These are phyloP conservation scores for Coccomyxa subellipsoidea DNA, from an alignment of 163 green algal genomes.

Conservation along the genomic window DNA sequence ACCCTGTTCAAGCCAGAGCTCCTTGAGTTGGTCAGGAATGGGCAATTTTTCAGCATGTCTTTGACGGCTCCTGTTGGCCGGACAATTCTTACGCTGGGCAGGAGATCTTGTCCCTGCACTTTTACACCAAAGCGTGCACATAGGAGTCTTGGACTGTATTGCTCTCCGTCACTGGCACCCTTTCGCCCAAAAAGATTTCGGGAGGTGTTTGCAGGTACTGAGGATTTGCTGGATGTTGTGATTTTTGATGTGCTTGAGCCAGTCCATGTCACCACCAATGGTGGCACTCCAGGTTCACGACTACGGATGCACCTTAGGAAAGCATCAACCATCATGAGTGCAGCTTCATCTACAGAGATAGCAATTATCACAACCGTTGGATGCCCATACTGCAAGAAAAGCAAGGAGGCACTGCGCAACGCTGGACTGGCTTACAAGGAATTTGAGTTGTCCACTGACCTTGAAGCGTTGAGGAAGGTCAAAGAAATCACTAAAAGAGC, in stretches of 20 bases:
- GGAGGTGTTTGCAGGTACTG: no score
- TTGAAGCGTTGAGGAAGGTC: conserved; percentile 30
- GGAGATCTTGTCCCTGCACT: no score
- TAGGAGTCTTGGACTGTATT: no score
- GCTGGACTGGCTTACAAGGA: conserved; percentile 30
- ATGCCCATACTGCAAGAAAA: conserved; percentile 76
- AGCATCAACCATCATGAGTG: not conserved
- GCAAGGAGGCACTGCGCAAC: conserved; percentile 56
- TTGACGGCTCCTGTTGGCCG: no score
- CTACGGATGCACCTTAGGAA: not conserved
- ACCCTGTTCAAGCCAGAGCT: not conserved
- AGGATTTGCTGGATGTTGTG: no score
- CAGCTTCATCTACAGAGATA: not conserved
- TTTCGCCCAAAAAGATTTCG: no score
- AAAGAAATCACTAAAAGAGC: conserved; percentile 50
- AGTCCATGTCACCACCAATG: no score
- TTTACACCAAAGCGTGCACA: no score
- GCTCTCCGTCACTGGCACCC: no score
- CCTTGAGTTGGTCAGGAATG: no score
- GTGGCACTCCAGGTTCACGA: not conserved
- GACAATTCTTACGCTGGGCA: no score
- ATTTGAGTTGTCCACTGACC: conserved; percentile 18
- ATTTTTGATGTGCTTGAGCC: no score
- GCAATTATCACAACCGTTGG: conserved; percentile 65
- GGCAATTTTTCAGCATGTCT: not conserved